phyloP scores from a whole-genome alignment of 2,329 filamentous ascomycete genomes.

The Lachnellula hyalina region DNA sequence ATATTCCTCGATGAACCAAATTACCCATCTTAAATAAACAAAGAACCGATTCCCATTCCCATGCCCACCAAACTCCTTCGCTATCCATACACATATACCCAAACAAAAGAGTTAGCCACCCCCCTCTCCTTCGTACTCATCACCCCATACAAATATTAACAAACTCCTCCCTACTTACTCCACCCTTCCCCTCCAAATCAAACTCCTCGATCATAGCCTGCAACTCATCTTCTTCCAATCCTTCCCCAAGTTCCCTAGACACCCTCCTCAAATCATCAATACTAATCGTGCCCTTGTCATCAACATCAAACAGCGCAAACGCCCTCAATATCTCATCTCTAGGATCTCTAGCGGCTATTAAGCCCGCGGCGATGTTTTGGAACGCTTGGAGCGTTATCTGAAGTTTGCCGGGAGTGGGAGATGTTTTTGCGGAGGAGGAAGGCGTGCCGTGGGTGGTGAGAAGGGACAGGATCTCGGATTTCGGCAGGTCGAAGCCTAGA shows the following conservation, averaged over 20 bases:
- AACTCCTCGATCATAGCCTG: slow-evolving; percentile 97
- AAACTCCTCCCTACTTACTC: slow-evolving; percentile 64
- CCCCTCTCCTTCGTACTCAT: slow-evolving; percentile 7
- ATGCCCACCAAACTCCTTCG: slow-evolving; percentile 10
- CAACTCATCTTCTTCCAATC: slow-evolving; percentile 87
- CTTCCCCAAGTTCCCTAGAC: slow-evolving; percentile 86
- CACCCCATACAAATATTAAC: slow-evolving; percentile 33
- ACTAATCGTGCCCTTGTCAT: slow-evolving; percentile 85
- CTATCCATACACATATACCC: neutral
- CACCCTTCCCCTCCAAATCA: slow-evolving; percentile 88
- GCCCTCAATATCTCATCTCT: slow-evolving; percentile 86
- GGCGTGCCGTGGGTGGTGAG: slow-evolving; percentile 69
- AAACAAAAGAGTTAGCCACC: neutral
- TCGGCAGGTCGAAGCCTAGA: slow-evolving; percentile 86
- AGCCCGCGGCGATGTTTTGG: slow-evolving; percentile 69
- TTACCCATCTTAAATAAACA: no score
- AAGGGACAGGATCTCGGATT: slow-evolving; percentile 75
- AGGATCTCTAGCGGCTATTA: slow-evolving; percentile 79
- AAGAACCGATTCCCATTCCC: neutral
- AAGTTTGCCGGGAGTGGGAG: slow-evolving; percentile 53
- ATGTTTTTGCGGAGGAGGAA: slow-evolving; percentile 45
- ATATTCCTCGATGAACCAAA: neutral
- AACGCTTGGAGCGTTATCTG: slow-evolving; percentile 69
- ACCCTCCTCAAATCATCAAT: slow-evolving; percentile 83
- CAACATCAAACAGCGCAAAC: slow-evolving; percentile 89